phyloP scores from a whole-genome alignment of 768 basidiomycete species.

The Xerocomus brunneocitrinus region DNA sequence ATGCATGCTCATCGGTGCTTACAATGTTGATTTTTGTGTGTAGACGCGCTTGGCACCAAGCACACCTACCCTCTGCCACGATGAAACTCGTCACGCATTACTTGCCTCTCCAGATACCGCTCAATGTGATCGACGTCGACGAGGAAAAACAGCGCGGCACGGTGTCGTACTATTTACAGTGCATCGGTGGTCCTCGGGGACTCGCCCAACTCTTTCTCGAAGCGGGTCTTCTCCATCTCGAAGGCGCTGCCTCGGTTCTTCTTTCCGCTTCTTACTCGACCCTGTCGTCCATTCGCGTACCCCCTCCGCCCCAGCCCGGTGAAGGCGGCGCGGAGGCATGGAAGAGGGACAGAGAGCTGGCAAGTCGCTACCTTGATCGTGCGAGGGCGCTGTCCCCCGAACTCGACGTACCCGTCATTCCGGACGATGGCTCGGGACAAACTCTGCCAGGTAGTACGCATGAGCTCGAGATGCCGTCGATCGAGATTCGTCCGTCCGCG shows the following conservation, averaged over 20 bases:
- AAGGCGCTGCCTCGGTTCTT: slow-evolving; percentile 69
- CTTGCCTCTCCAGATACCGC: slow-evolving; percentile 51
- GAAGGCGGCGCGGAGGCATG: slow-evolving; percentile 66
- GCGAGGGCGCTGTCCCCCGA: slow-evolving; percentile 56
- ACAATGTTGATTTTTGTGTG: neutral
- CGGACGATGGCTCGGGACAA: slow-evolving; percentile 38
- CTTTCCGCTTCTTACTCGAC: slow-evolving; percentile 72
- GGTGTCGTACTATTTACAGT: slow-evolving; percentile 55
- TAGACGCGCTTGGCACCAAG: slow-evolving; percentile 81
- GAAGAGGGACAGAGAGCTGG: slow-evolving; percentile 69
- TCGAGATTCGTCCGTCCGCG: slow-evolving; percentile 42
- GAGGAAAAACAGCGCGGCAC: slow-evolving; percentile 48
- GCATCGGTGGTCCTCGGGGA: slow-evolving; percentile 61
- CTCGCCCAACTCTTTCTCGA: slow-evolving; percentile 75
- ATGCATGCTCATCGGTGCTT: neutral
- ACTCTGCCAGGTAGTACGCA: slow-evolving; percentile 26
- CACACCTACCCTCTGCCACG: slow-evolving; percentile 68
- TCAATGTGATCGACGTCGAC: slow-evolving; percentile 30
- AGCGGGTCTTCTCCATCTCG: slow-evolving; percentile 75
- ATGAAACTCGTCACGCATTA: slow-evolving; percentile 76
- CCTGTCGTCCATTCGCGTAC: slow-evolving; percentile 72
- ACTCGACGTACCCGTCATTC: slow-evolving; percentile 67
- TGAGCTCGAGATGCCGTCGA: slow-evolving; percentile 65
- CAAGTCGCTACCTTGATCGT: slow-evolving; percentile 67
- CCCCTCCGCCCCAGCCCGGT: slow-evolving; percentile 44